Percentiles rank a stretch among this genome's conserved stretches.
These are phyloP conservation scores for Penicillium sp. DNA, from an alignment of 2,329 filamentous ascomycete species.

Conservation along the genomic window DNA sequence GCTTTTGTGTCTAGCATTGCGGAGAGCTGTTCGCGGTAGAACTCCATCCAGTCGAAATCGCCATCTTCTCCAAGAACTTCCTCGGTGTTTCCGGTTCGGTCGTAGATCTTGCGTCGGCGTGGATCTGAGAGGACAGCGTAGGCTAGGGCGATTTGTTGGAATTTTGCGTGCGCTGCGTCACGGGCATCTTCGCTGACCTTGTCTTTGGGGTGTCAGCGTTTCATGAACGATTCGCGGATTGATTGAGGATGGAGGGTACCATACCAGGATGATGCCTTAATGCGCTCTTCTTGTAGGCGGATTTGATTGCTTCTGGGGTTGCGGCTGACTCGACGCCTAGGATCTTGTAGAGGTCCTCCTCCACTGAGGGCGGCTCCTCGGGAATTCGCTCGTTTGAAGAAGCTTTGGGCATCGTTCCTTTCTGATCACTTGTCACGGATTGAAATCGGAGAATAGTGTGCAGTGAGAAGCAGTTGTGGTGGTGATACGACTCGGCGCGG, in stretches of 20 bases:
- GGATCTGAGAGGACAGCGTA: slow-evolving; percentile 90
- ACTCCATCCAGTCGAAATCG: slow-evolving; percentile 87
- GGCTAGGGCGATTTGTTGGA: slow-evolving; percentile 89
- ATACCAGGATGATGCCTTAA: slow-evolving; percentile 82
- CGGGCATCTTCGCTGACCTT: slow-evolving; percentile 71
- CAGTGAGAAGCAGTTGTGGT: background rate
- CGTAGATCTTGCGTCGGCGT: slow-evolving; percentile 78
- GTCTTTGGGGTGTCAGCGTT: slow-evolving; percentile 53
- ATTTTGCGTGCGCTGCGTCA: slow-evolving; percentile 71
- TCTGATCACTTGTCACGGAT: background rate
- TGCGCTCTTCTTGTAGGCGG: slow-evolving; percentile 86
- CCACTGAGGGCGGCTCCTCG: slow-evolving; percentile 22
- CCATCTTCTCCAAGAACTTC: slow-evolving; percentile 72
- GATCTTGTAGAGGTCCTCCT: slow-evolving; percentile 69
- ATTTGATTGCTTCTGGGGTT: slow-evolving; percentile 77
- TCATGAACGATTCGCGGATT: slow-evolving; percentile 7
- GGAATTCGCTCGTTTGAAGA: slow-evolving; percentile 41
- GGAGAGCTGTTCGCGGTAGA: slow-evolving; percentile 81
- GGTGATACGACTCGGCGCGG: background rate
- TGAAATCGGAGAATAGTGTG: background rate
- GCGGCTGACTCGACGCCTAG: slow-evolving; percentile 71
- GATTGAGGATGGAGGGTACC: slow-evolving; percentile 5
- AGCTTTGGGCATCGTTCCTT: slow-evolving; percentile 19
- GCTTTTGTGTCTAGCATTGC: slow-evolving; percentile 72
- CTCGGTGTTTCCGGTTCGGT: slow-evolving; percentile 83